phyloP scores from a whole-genome alignment of 805 yeast species.

The Sugiyamaella lignohabitans region DNA sequence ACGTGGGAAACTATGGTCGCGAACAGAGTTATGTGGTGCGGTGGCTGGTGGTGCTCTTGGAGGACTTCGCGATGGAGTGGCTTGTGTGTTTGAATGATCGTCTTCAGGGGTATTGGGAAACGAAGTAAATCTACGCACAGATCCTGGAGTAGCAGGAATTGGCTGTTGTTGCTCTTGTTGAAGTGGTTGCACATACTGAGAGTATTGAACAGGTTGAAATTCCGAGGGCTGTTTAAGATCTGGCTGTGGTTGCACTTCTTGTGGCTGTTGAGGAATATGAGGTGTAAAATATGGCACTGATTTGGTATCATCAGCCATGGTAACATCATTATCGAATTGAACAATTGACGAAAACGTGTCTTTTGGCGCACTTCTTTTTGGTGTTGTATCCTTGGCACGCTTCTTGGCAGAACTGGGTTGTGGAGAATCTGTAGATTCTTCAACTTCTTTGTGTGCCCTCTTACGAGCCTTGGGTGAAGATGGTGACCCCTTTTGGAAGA shows the following conservation, averaged over 20 bases:
- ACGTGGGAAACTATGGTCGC: constrained; percentile 6
- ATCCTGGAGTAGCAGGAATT: constrained; percentile 6
- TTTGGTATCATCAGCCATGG: constrained; percentile 3
- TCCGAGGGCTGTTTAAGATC: too few relatives aligned
- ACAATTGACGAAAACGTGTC: too few relatives aligned
- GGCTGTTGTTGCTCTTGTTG: too few relatives aligned
- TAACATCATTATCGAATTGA: constrained; percentile 4
- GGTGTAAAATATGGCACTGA: background rate
- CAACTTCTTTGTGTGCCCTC: too few relatives aligned
- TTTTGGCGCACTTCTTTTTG: too few relatives aligned
- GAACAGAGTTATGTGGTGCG: constrained; percentile 4
- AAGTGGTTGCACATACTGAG: too few relatives aligned
- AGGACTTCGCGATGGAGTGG: constrained; percentile 6
- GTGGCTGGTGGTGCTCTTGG: constrained; percentile 8
- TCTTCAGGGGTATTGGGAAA: constrained; percentile 15
- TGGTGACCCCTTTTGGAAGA: constrained; percentile 15
- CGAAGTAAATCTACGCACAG: constrained; percentile 12
- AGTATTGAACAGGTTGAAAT: too few relatives aligned
- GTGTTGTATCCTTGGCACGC: too few relatives aligned
- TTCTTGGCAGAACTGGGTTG: too few relatives aligned
- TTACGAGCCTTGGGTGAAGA: too few relatives aligned
- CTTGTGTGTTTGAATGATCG: constrained; percentile 5
- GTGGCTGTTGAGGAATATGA: constrained; percentile 5
- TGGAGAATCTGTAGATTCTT: too few relatives aligned
- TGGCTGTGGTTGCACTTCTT: too few relatives aligned